Percentiles rank a stretch among this genome's conserved stretches.
Evolutionary conservation across 257 asterid species (phyloP).

Genomic region (Rhazya stricta): DNA sequence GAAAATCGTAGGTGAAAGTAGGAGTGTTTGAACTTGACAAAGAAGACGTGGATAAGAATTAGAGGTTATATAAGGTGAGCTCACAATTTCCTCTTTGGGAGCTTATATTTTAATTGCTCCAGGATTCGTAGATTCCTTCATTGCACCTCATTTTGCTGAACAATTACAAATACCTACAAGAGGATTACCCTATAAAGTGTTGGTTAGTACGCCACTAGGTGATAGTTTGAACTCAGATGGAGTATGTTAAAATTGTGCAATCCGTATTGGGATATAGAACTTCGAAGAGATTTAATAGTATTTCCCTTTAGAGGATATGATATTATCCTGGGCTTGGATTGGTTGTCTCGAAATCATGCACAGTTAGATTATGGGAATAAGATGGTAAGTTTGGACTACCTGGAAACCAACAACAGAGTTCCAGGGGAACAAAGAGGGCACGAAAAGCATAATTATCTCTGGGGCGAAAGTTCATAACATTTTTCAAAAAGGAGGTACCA

Average conservation of each 20-base stretch:
- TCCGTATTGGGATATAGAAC: neutral
- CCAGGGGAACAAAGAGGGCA: neutral
- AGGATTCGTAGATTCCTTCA: neutral
- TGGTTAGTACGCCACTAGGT: neutral
- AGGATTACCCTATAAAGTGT: neutral
- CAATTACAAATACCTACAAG: no score
- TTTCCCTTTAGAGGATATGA: no score
- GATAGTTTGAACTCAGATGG: neutral
- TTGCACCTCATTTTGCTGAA: neutral
- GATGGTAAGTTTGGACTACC: neutral
- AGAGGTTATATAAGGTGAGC: no score
- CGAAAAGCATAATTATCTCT: neutral
- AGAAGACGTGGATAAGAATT: neutral
- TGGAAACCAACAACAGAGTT: neutral
- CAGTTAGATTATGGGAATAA: neutral
- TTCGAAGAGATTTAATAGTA: neutral
- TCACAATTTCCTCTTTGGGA: neutral
- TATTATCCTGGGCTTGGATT: neutral
- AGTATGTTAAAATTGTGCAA: neutral
- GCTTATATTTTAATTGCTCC: neutral
- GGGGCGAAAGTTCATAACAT: neutral
- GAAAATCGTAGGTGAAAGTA: neutral
- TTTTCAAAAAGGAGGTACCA: neutral
- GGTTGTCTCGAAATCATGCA: neutral
- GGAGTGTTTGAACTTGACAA: neutral